Evolutionary conservation across 805 yeast species (phyloP).

Genomic region (Komagataella pastoris): DNA sequence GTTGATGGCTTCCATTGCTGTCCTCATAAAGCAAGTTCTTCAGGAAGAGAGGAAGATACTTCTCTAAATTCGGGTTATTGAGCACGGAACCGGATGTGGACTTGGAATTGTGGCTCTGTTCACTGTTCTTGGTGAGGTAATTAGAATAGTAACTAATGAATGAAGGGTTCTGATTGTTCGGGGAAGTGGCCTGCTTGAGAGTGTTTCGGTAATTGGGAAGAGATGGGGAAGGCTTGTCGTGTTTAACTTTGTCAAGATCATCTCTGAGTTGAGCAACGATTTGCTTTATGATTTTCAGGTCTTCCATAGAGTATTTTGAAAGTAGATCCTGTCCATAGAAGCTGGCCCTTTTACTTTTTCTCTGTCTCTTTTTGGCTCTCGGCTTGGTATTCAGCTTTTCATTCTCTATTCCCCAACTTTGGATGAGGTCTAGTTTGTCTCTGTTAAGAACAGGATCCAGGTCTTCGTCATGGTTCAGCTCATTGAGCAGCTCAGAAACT

Average conservation of each 20-base stretch:
- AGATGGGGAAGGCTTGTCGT: background rate
- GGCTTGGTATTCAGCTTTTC: constrained; percentile 1
- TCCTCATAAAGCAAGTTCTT: constrained; percentile 3
- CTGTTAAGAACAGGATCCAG: constrained; percentile 9
- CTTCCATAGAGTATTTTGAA: constrained; percentile 8
- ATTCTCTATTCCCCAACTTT: constrained; percentile 19
- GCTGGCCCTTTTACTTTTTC: background rate
- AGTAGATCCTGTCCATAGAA: constrained; percentile 12
- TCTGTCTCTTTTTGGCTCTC: constrained; percentile 1
- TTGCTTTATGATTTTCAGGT: constrained; percentile 9
- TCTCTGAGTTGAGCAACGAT: constrained; percentile 9
- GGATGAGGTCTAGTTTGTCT: constrained; percentile 13
- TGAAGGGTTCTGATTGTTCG: background rate
- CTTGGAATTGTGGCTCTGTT: background rate
- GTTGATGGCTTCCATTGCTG: background rate
- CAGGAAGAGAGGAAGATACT: constrained; percentile 6
- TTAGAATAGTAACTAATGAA: constrained; percentile 2
- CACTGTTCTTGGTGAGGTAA: background rate
- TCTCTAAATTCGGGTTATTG: constrained; percentile 5
- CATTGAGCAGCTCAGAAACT: constrained; percentile 10
- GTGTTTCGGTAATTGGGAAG: background rate
- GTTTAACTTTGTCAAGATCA: background rate
- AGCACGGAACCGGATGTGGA: background rate
- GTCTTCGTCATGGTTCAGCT: constrained; percentile 2
- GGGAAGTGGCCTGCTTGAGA: background rate